Evolutionary conservation across 1,139 yeast species (phyloP).

Genomic region (Taiozyma onychis): DNA sequence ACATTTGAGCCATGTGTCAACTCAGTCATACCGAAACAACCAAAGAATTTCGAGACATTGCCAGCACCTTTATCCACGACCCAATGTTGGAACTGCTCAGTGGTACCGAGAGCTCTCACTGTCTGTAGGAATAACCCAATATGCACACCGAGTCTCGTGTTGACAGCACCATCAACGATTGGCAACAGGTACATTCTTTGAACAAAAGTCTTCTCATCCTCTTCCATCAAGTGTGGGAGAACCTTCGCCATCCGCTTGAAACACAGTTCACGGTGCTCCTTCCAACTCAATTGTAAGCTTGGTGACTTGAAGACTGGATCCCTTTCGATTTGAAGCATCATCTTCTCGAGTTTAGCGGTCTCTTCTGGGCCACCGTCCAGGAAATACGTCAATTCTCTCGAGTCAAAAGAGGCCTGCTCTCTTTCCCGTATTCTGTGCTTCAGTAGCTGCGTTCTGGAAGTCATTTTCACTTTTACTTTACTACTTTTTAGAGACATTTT

Average conservation of each 20-base stretch:
- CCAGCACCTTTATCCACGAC: constrained; percentile 72
- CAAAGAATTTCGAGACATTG: constrained; percentile 60
- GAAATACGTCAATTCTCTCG: constrained; percentile 38
- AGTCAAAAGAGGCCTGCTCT: constrained; percentile 35
- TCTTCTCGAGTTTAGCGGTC: constrained; percentile 34
- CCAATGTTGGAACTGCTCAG: constrained; percentile 59
- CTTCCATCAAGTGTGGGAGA: constrained; percentile 35
- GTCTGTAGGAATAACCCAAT: constrained; percentile 66
- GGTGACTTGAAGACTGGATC: constrained; percentile 42
- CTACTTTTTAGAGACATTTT: neutral
- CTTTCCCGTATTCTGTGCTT: constrained; percentile 34
- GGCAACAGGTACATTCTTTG: constrained; percentile 35
- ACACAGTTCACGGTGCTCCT: constrained; percentile 44
- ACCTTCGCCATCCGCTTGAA: constrained; percentile 42
- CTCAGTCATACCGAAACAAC: constrained; percentile 94
- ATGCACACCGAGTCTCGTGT: constrained; percentile 67
- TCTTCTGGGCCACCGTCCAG: constrained; percentile 45
- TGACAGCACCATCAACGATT: constrained; percentile 50
- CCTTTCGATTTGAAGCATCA: constrained; percentile 44
- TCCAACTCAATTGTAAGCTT: constrained; percentile 40
- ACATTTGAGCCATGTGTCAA: constrained; percentile 91
- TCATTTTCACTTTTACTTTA: neutral
- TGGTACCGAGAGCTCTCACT: constrained; percentile 65
- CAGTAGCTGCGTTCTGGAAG: neutral
- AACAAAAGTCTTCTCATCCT: constrained; percentile 35